These are phyloP conservation scores for Psilocybe azurescens DNA, from an alignment of 768 basidiomycete species.

Conservation along the genomic window DNA sequence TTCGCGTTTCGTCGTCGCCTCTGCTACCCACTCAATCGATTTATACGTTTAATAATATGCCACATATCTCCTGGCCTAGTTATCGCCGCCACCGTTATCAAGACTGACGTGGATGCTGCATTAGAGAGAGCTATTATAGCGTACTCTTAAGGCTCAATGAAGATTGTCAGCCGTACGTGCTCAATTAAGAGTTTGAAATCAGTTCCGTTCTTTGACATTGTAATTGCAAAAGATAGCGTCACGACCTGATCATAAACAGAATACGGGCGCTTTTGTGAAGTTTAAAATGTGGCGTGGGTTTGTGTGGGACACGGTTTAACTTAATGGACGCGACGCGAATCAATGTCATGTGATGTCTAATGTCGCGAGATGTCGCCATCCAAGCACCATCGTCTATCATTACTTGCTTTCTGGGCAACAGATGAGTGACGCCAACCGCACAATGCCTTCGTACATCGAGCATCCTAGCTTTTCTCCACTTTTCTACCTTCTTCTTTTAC, in stretches of 20 bases:
- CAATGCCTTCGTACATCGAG: too few relatives aligned
- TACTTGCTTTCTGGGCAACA: too few relatives aligned
- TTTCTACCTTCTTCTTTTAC: neutral
- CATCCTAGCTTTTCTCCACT: neutral
- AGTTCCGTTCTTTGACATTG: too few relatives aligned
- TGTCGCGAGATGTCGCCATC: conserved; percentile 38
- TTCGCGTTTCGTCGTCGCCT: neutral
- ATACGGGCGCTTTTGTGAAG: too few relatives aligned
- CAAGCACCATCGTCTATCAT: conserved; percentile 23
- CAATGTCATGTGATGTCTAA: conserved; percentile 10
- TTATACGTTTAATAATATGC: neutral
- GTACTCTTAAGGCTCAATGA: conserved; percentile 20
- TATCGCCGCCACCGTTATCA: conserved; percentile 23
- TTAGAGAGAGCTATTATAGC: conserved; percentile 33
- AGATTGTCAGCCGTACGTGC: too few relatives aligned
- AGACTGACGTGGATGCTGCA: conserved; percentile 25
- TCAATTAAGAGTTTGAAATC: too few relatives aligned
- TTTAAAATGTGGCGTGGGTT: too few relatives aligned
- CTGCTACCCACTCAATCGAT: neutral
- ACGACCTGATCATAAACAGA: too few relatives aligned
- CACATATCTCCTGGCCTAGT: conserved; percentile 24
- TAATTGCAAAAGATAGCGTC: too few relatives aligned
- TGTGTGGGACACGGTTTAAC: too few relatives aligned
- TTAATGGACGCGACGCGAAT: too few relatives aligned
- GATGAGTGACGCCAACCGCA: neutral